phyloP scores from a whole-genome alignment of 2,329 filamentous ascomycete genomes.

The Alternaria metachromatica region DNA sequence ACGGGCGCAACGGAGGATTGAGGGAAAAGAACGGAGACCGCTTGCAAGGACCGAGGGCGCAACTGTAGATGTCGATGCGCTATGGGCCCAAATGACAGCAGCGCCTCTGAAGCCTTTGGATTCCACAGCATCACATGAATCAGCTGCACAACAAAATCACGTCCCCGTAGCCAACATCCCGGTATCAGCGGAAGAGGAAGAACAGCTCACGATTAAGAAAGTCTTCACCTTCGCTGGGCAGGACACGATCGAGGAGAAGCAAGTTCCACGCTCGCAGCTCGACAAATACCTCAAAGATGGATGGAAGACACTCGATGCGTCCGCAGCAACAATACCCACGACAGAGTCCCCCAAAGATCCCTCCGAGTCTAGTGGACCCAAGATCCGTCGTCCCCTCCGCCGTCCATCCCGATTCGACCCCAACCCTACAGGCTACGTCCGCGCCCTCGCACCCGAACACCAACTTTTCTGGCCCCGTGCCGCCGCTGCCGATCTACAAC shows the following conservation, averaged over 20 bases:
- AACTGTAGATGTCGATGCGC: slow-evolving; percentile 73
- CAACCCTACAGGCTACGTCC: slow-evolving; percentile 57
- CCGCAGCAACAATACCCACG: slow-evolving; percentile 6
- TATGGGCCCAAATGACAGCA: slow-evolving; percentile 72
- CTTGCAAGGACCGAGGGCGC: slow-evolving; percentile 63
- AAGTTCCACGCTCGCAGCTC: slow-evolving; percentile 58
- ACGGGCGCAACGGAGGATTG: slow-evolving; percentile 70
- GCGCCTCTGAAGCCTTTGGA: slow-evolving; percentile 47
- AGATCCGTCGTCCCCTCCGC: slow-evolving; percentile 43
- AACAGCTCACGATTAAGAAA: slow-evolving; percentile 68
- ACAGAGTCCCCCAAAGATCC: slow-evolving; percentile 4
- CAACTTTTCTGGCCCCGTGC: slow-evolving; percentile 51
- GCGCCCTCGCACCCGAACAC: slow-evolving; percentile 52
- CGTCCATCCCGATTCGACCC: slow-evolving; percentile 59
- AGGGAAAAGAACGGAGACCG: slow-evolving; percentile 66
- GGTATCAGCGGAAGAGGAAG: slow-evolving; percentile 34
- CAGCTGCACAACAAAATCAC: slow-evolving; percentile 6
- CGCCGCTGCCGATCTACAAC: background rate
- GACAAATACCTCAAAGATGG: slow-evolving; percentile 38
- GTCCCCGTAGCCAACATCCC: slow-evolving; percentile 15
- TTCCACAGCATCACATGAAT: slow-evolving; percentile 23
- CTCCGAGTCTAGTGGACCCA: slow-evolving; percentile 16
- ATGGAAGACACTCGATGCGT: slow-evolving; percentile 35
- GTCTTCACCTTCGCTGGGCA: slow-evolving; percentile 79
- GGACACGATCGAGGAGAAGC: slow-evolving; percentile 73